Evolutionary conservation across 495 filamentous ascomycete genomes (phyloP).

Genomic region (Penicillium paradoxum): DNA sequence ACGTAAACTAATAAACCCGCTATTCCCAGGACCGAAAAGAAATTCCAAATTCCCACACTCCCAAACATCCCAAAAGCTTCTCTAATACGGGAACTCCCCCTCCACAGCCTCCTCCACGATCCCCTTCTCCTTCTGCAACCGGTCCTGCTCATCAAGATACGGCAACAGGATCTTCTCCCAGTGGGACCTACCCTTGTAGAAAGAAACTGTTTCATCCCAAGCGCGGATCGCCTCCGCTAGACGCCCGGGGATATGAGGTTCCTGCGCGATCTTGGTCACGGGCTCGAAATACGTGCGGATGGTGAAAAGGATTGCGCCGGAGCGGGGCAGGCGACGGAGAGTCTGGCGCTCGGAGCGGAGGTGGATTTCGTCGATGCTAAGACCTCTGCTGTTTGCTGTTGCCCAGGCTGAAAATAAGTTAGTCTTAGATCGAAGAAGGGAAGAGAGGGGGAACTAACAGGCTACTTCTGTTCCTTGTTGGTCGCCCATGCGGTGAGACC

Average conservation of each 20-base stretch:
- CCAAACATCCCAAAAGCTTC: not conserved
- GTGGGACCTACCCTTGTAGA: constrained; percentile 67
- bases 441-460: constrained; percentile 43
- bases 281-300: constrained; percentile 65
- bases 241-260: constrained; percentile 58
- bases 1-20: not conserved
- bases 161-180: constrained; percentile 66
- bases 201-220: constrained; percentile 69
- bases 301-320: constrained; percentile 63
- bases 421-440: not conserved
- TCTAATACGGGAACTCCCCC: constrained; percentile 5
- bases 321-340: constrained; percentile 58
- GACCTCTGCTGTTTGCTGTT: constrained; percentile 12
- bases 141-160: constrained; percentile 64
- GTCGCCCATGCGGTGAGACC: constrained; percentile 60
- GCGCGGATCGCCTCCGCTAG: constrained; percentile 62
- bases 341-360: constrained; percentile 68
- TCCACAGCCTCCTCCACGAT: not conserved
- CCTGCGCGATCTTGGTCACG: constrained; percentile 52
- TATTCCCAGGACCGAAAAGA: not conserved
- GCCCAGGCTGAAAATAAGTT: constrained; percentile 6
- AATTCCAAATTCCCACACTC: not conserved
- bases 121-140: constrained; percentile 58
- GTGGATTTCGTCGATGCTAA: constrained; percentile 27
- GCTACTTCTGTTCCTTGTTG: constrained; percentile 57